Conservation (phyloP, 192 early-diverging fungal species). For the Lobulomyces angularis region DNA sequence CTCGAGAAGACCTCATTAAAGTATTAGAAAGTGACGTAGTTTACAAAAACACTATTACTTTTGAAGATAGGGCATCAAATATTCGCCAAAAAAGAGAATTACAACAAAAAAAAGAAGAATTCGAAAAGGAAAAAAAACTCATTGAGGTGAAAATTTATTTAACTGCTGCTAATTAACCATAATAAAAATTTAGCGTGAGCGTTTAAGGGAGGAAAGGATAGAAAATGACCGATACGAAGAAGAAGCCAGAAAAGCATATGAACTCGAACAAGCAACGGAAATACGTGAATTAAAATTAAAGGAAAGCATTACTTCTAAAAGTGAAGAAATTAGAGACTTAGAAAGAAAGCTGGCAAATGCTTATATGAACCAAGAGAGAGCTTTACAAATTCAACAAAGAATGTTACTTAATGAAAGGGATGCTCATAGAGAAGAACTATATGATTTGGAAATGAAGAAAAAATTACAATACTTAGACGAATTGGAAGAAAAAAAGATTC, state of each 20-base stretch:
- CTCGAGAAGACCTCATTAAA: slow-evolving; percentile 30
- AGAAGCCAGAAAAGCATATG: slow-evolving; percentile 20
- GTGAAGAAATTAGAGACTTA: slow-evolving; percentile 37
- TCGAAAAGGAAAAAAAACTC: slow-evolving; percentile 13
- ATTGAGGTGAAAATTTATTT: slow-evolving; percentile 15
- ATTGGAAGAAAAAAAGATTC: slow-evolving; percentile 21
- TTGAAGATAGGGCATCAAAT: slow-evolving; percentile 31
- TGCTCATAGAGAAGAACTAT: not conserved
- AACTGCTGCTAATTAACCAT: not conserved
- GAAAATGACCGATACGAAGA: not conserved
- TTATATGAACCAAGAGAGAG: slow-evolving; percentile 49
- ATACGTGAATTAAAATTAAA: slow-evolving; percentile 35
- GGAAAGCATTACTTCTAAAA: slow-evolving; percentile 41
- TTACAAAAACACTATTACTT: slow-evolving; percentile 18
- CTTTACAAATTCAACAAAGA: slow-evolving; percentile 41
- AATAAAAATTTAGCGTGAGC: not conserved
- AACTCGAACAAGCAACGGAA: slow-evolving; percentile 15
- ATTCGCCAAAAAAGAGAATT: slow-evolving; percentile 22
- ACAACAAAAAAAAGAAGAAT: slow-evolving; percentile 18
- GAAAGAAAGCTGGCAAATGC: slow-evolving; percentile 51
- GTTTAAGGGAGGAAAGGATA: not conserved
- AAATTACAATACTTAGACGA: slow-evolving; percentile 16
- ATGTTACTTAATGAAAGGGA: slow-evolving; percentile 6
- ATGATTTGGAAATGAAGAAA: slow-evolving; percentile 5
- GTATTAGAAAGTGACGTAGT: slow-evolving; percentile 27